Base-by-base conservation (phyloP, 2,329 filamentous ascomycete species). In the Podosphaera aphanis region DNA sequence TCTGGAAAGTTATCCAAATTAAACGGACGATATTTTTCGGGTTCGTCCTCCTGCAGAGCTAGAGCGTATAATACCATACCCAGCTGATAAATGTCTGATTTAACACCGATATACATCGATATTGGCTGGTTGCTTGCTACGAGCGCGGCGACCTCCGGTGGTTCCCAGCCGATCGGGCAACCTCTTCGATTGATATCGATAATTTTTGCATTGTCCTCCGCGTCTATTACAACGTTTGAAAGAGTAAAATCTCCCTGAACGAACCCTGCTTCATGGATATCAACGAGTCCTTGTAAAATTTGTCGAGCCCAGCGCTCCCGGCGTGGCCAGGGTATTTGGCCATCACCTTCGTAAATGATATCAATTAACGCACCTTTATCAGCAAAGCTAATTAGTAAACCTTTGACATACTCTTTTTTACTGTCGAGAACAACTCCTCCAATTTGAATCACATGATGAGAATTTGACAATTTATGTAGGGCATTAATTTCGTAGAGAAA, bases 401-500 rank as follows among this genome's bases (percentile, higher is more conserved):
- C 90, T 57, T 92, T 94, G 56, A 95, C 80, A 31, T 72, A 58
- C 49, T 81, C 69, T 43, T 71, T 69, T 13, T 68, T 64, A 49
- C 92, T 82, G 59, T 94, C 84, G 10, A 93, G 75, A 39, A 95
- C 79, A 38, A 95, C 73, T 5, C 84, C 90, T 55, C 86, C 79
- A 54, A 95, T 84, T 43, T 76, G 70, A 49, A 95, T 90, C 48
- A 95, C 83, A 55, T 79, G 79, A 5, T 69, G 67, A 1, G 83
- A 83, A 47, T 73, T 74, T 37, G 71, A 69, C 15, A 98, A 67
- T 25, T 75, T 74, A 60, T 81, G 78, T n/a, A 98, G 73, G 2
- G 88, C 88, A 60, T 95, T 94, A 59, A 94, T 82, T 63, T 98
- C 90, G 60, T 98, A 98, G 2, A 95, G 66, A 57, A 98, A 98